Evolutionary conservation across 371 early-diverging fungal species (phyloP).

Genomic region (Syncephalastrum contaminatum): DNA sequence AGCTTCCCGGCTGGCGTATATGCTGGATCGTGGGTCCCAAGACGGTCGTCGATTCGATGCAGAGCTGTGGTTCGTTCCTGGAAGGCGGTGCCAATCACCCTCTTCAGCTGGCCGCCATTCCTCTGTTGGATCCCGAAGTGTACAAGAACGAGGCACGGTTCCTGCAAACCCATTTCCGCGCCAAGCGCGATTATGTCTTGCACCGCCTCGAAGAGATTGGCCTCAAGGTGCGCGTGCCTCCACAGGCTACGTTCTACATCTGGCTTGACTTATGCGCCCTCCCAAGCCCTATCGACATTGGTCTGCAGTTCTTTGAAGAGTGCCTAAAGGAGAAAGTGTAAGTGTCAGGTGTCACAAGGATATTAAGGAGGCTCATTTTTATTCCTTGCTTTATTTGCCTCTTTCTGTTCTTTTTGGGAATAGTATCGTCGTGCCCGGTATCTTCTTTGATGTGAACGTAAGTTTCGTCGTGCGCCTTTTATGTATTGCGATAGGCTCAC

Average conservation of each 20-base stretch:
- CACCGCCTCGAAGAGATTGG: constrained; percentile 35
- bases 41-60: constrained; percentile 42
- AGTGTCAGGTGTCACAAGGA: constrained; percentile 5
- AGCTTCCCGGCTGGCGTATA: constrained; percentile 52
- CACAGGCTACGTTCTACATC: constrained; percentile 50
- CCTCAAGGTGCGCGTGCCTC: constrained; percentile 33
- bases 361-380: not conserved
- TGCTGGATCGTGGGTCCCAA: constrained; percentile 55
- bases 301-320: constrained; percentile 50
- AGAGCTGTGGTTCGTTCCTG: constrained; percentile 45
- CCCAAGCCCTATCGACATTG: constrained; percentile 47
- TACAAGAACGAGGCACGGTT: constrained; percentile 37
- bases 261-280: constrained; percentile 44
- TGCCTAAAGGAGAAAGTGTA: constrained; percentile 49
- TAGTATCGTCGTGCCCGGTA: constrained; percentile 47
- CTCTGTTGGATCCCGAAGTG: constrained; percentile 38
- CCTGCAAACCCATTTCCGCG: constrained; percentile 42
- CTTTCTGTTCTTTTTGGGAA: not conserved
- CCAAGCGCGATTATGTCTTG: constrained; percentile 46
- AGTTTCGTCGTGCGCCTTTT: constrained; percentile 9
- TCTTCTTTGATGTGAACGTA: constrained; percentile 54
- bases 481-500: not conserved
- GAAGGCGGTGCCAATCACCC: constrained; percentile 57
- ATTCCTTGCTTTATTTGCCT: not conserved
- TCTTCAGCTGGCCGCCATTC: constrained; percentile 46